A percentile compares a stretch with the other conserved stretches of the same genome.
phyloP scores from a whole-genome alignment of 2,329 filamentous ascomycete genomes.

The Esteya vermicola region DNA sequence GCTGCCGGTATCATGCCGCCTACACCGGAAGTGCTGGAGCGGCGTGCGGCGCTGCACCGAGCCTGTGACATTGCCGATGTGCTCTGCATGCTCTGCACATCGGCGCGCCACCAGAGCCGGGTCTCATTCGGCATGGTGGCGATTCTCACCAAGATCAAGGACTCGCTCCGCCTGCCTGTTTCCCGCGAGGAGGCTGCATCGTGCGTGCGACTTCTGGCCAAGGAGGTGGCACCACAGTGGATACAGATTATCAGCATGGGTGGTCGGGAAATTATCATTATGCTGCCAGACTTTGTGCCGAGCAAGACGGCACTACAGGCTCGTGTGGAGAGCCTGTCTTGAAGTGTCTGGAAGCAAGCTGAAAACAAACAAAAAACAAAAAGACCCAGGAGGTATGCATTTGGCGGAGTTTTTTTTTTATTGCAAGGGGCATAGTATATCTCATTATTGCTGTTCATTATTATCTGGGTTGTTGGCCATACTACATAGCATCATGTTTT shows the following conservation, averaged over 20 bases:
- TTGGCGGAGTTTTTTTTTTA: no score
- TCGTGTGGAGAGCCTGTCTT: constrained; percentile 11
- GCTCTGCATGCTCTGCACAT: constrained; percentile 48
- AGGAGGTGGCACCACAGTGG: constrained; percentile 43
- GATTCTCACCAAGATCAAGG: constrained; percentile 49
- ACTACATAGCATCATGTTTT: no score
- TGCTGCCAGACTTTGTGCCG: constrained; percentile 26
- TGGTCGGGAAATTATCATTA: constrained; percentile 41
- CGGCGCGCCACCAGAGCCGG: constrained; percentile 33
- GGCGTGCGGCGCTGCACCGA: constrained; percentile 51
- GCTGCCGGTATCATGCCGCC: constrained; percentile 29
- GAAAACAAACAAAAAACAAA: background rate
- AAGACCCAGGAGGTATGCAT: no score
- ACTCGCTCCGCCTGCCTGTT: constrained; percentile 46
- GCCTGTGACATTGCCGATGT: constrained; percentile 55
- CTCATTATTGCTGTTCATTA: no score
- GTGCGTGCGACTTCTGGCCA: constrained; percentile 36
- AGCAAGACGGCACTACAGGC: constrained; percentile 20
- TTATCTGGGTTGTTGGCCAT: no score
- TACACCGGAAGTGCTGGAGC: constrained; percentile 33
- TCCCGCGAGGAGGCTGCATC: constrained; percentile 35
- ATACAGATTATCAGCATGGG: constrained; percentile 35
- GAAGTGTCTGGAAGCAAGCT: background rate
- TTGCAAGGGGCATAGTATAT: no score
- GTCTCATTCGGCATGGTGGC: constrained; percentile 52